Evolutionary conservation across 441 rosid genomes (phyloP), one percentile per base, ranked within the genome.

Genomic region (Populus hybrid): DNA sequence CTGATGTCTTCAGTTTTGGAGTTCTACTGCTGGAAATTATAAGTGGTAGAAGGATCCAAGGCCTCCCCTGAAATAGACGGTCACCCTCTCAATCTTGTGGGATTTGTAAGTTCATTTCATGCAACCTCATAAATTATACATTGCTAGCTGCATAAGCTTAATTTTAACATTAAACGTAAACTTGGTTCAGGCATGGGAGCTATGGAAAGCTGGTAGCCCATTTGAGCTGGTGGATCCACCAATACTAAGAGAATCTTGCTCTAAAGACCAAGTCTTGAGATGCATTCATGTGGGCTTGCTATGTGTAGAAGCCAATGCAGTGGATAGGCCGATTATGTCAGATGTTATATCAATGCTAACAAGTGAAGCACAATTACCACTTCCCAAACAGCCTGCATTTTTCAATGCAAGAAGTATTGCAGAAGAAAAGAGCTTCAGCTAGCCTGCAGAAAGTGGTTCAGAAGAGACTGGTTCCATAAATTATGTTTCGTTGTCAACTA

Each of bases 1-100:
- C 93, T 0, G 94, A 92, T 72, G 90, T 88, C 72, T 92, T 85
- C 75, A 82, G 94, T 76, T 89, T 89, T 0, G 91, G 93, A 9
- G 92, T 90, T 21, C 64, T 90, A 66, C 74, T 92, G 40, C 79
- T 89, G 68, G 97, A 92, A 79, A 84, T 86, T n/a, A 75, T 90
- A 64, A 83, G 83, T 64, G 90, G 94, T 18, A 86, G 83, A 81
- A 90, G 83, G 65, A 92, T 89, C 73, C 81, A 74, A 38, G 85
- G 89, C 64, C 86, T 88, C 53, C 86, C n/a, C 87, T 68, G 11
- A 67, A 9, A 1, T 40, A 9, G 50, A 9, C 29, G 64, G 66
- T 6, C 72, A 42, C 33, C 77, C 72, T 2, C 77, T 66, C 26
- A 75, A 66, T 33, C 77, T 75, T 4, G 77, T 66, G 64, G 64